Conservation (phyloP, 1,139 yeast species). For the Debaryomyces robertsiae region DNA sequence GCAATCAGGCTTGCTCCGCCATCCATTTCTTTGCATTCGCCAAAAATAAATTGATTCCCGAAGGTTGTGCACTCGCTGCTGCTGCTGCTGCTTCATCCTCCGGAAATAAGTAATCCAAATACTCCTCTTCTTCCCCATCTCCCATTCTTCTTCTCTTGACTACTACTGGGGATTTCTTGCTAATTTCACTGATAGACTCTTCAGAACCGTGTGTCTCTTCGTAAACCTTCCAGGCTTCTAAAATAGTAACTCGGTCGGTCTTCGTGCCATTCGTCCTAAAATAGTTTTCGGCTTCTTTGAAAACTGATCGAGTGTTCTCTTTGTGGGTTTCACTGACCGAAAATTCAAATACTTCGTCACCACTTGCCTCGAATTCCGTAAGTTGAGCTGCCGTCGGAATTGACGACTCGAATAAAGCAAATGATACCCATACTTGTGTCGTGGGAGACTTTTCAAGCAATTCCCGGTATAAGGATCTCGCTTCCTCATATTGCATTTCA, state of each 20-base stretch:
- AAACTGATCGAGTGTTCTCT: constrained; percentile 54
- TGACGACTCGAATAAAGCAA: constrained; percentile 71
- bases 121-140: constrained; percentile 56
- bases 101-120: constrained; percentile 68
- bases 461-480: constrained; percentile 54
- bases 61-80: constrained; percentile 18
- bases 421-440: constrained; percentile 62
- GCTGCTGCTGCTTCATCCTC: constrained; percentile 46
- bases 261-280: constrained; percentile 40
- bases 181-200: constrained; percentile 37
- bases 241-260: constrained; percentile 53
- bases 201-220: constrained; percentile 64
- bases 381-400: constrained; percentile 62
- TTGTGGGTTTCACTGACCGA: constrained; percentile 56
- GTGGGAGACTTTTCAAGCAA: constrained; percentile 36
- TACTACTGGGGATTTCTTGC: constrained; percentile 57
- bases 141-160: constrained; percentile 49
- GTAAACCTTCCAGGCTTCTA: constrained; percentile 68
- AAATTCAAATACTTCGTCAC: constrained; percentile 52
- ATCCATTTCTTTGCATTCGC: constrained; percentile 69
- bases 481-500: constrained; percentile 55
- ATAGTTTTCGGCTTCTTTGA: constrained; percentile 53
- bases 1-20: constrained; percentile 1
- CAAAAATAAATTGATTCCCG: constrained; percentile 53
- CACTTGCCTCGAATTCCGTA: constrained; percentile 37